Conservation (phyloP, 495 filamentous ascomycete species). For the Aspergillus affinis region DNA sequence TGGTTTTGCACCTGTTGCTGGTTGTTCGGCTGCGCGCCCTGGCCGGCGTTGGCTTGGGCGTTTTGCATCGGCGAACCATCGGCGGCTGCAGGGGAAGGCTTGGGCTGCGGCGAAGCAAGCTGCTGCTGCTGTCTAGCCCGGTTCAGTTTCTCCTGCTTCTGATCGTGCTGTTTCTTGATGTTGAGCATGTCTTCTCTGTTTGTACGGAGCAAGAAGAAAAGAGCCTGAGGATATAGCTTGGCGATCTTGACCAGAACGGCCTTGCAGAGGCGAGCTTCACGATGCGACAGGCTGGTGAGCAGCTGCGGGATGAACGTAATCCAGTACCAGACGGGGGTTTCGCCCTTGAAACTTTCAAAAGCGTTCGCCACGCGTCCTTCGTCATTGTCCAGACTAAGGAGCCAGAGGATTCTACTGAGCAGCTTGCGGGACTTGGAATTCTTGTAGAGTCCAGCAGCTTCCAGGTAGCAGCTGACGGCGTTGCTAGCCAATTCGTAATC, state of each 20-base stretch:
- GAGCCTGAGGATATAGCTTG: slow-evolving; percentile 87
- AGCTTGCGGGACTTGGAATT: slow-evolving; percentile 94
- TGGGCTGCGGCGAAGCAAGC: slow-evolving; percentile 46
- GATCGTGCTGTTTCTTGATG: slow-evolving; percentile 85
- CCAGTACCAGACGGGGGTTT: slow-evolving; percentile 98
- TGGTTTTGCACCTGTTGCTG: slow-evolving; percentile 35
- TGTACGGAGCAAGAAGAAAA: slow-evolving; percentile 92
- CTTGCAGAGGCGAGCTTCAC: slow-evolving; percentile 83
- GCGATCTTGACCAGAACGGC: slow-evolving; percentile 87
- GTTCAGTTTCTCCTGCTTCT: slow-evolving; percentile 66
- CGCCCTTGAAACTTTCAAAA: slow-evolving; percentile 93
- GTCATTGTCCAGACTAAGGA: slow-evolving; percentile 88
- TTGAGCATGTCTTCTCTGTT: slow-evolving; percentile 90
- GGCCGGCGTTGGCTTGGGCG: slow-evolving; percentile 35
- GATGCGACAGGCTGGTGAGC: slow-evolving; percentile 81
- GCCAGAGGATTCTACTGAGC: slow-evolving; percentile 93
- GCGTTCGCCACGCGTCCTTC: slow-evolving; percentile 75
- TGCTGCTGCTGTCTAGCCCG: slow-evolving; percentile 41
- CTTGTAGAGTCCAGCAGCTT: slow-evolving; percentile 94
- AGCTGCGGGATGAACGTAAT: slow-evolving; percentile 98
- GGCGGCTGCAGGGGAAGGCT: slow-evolving; percentile 54
- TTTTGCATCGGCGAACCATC: slow-evolving; percentile 45
- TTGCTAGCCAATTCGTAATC: slow-evolving; percentile 81
- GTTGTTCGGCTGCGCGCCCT: slow-evolving; percentile 31
- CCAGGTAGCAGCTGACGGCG: slow-evolving; percentile 92